Conservation (phyloP, 148 eudicot genomes). For the Arctostaphylos glauca region DNA sequence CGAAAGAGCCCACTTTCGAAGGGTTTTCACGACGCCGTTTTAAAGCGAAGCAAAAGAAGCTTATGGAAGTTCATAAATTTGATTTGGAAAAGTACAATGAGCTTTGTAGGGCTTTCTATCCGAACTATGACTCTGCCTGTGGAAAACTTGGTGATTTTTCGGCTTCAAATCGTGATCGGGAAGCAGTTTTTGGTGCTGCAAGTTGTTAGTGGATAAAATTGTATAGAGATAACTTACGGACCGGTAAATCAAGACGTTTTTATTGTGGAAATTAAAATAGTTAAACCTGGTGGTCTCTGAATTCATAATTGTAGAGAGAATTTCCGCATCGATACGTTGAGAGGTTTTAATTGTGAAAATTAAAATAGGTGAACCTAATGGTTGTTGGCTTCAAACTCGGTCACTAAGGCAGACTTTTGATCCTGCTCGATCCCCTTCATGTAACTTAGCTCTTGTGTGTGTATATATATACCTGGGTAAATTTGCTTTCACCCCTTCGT, state of each 20-base stretch:
- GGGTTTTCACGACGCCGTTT: constrained; percentile 52
- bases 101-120: constrained; percentile 42
- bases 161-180: background rate
- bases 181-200: constrained; percentile 5
- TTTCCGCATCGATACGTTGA: no score
- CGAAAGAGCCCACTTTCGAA: constrained; percentile 64
- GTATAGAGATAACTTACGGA: background rate
- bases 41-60: constrained; percentile 48
- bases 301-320: no score
- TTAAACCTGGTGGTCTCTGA: no score
- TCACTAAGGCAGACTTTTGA: no score
- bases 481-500: no score
- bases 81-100: constrained; percentile 43
- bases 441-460: no score
- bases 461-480: no score
- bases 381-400: no score
- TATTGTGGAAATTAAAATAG: background rate
- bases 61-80: constrained; percentile 40
- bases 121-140: constrained; percentile 1
- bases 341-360: no score
- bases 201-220: background rate
- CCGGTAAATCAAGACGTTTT: background rate
- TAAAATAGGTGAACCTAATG: no score
- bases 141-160: background rate
- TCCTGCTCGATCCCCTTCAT: no score